These are phyloP conservation scores for Ceriops tagal DNA, from an alignment of 345 rosid genomes.

Conservation along the genomic window DNA sequence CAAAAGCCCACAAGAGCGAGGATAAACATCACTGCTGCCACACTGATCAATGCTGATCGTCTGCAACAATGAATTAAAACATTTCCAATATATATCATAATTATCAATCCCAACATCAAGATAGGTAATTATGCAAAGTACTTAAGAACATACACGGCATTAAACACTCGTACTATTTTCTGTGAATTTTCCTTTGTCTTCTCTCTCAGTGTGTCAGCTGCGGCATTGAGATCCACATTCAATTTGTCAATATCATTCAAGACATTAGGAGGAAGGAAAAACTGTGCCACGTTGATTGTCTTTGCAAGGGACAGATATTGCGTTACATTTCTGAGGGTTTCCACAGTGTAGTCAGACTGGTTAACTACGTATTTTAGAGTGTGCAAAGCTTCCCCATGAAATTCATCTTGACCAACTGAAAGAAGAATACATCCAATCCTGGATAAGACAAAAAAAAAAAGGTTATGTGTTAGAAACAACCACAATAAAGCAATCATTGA, in stretches of 20 bases:
- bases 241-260: conserved; percentile 73
- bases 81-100: conserved; percentile 2
- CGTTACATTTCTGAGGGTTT: conserved; percentile 79
- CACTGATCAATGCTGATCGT: conserved; percentile 66
- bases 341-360: conserved; percentile 88
- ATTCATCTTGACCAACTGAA: conserved; percentile 82
- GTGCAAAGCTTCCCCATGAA: conserved; percentile 64
- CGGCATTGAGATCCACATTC: conserved; percentile 62
- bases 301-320: conserved; percentile 83
- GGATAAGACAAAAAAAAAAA: conserved; percentile 10
- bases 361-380: conserved; percentile 87
- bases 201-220: conserved; percentile 63
- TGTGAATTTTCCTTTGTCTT: conserved; percentile 68
- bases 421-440: conserved; percentile 93
- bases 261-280: conserved; percentile 68
- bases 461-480: conserved; percentile 15
- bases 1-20: conserved; percentile 79
- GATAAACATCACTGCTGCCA: conserved; percentile 84
- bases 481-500: not conserved
- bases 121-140: conserved; percentile 12
- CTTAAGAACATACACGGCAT: conserved; percentile 54
- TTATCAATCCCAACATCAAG: conserved; percentile 2
- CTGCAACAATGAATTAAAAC: conserved; percentile 40
- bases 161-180: conserved; percentile 62
- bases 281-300: conserved; percentile 71